Evolutionary conservation across 2,329 filamentous ascomycete genomes (phyloP), one percentile per base, ranked within the genome.

Genomic region (Trematosphaeria pertusa): DNA sequence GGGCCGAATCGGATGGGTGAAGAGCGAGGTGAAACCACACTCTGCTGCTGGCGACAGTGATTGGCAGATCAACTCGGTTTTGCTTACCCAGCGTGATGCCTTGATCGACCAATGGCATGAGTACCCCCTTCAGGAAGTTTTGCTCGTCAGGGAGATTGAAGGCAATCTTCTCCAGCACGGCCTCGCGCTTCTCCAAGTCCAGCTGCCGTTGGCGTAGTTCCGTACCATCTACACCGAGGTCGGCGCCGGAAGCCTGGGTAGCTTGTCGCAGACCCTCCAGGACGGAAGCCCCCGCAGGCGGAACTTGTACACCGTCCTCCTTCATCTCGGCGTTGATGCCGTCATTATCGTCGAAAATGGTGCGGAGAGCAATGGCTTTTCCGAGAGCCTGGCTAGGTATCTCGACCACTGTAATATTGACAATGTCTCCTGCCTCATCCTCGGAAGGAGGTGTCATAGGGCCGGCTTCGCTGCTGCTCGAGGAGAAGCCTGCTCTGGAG

Each of bases 271-370:
- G 95, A 67, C 97, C 92, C 28, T 88, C 86, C 11, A 93, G 70
- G 8, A 97, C 87, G 0, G 93, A 95, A 47, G 87, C 87, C n/a
- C 89, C 88, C 1, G 85, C 85, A 0, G 87, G 61, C 1, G 81
- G 75, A 2, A 95, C 81, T n/a, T 89, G 82, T 1, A 99, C 83
- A 8, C 94, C 94, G 58, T 99, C 94, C 52, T 93, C 87, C 64
- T 93, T 96, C 92, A 99, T 97, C 76, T 99, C 94, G 0, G 88
- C 82, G 61, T 97, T 97, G 75, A 99, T 97, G 40, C 94, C 94
- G 15, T 87, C 78, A n/a, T 80, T 84, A 61, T 97, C 94, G 58
- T 99, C 93, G 61, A 99, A 99, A 26, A 97, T 84, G 11, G 89
- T 90, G 30, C 91, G 88, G 76, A 99, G 85, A 10, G 89, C 85